Percentiles rank a stretch among this genome's conserved stretches.
These are phyloP conservation scores for Trichomonas tenax DNA, from an alignment of 208 protist genomes.

Conservation along the genomic window DNA sequence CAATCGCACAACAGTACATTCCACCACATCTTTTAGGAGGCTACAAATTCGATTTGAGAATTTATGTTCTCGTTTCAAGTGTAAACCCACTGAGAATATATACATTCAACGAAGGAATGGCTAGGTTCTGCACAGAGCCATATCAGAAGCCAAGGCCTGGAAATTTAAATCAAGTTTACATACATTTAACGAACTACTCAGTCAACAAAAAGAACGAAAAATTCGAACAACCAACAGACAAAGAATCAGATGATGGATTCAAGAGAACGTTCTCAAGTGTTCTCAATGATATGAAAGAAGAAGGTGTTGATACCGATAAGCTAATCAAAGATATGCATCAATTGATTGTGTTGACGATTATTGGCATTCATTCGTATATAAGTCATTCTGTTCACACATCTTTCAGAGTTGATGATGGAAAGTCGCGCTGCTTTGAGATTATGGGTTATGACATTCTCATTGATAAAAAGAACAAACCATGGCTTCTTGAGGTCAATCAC, in stretches of 20 bases:
- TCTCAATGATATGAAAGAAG: neutral
- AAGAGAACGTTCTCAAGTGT: conserved; percentile 5
- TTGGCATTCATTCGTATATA: neutral
- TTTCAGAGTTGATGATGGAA: neutral
- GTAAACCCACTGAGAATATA: conserved; percentile 40
- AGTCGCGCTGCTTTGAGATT: conserved; percentile 31
- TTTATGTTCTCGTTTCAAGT: conserved; percentile 21
- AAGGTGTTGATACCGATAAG: neutral
- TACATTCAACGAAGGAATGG: conserved; percentile 40
- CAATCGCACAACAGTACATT: conserved; percentile 23
- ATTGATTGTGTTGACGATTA: neutral
- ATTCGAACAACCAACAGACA: neutral
- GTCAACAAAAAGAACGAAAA: conserved; percentile 37
- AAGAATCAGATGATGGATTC: neutral
- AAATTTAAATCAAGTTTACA: conserved; percentile 29
- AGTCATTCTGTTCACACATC: neutral
- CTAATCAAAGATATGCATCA: neutral
- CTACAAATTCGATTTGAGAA: conserved; percentile 25
- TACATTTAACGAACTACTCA: conserved; percentile 44
- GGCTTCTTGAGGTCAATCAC: conserved; percentile 39
- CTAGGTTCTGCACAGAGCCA: conserved; percentile 40
- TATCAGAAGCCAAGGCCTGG: conserved; percentile 27
- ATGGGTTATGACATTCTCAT: conserved; percentile 37
- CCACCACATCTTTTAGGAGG: conserved; percentile 11
- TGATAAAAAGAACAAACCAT: conserved; percentile 31